Conservation (phyloP, 108 stramenopile species). For the Pseudonitzschia delicatissima region DNA sequence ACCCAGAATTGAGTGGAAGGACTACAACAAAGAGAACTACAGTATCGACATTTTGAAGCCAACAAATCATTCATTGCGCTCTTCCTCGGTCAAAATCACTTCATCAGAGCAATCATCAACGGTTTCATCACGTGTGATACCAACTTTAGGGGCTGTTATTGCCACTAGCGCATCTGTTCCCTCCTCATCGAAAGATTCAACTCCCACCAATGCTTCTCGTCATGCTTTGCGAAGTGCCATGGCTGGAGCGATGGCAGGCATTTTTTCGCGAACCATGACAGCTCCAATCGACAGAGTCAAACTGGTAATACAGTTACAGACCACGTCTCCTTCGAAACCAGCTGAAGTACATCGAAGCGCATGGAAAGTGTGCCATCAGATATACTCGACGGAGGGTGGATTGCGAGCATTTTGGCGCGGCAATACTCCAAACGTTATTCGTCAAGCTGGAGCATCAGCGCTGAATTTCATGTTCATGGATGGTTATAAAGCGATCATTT, state of each 20-base stretch:
- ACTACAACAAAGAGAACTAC: background rate
- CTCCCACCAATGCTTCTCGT: background rate
- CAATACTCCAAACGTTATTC: conserved; percentile 76
- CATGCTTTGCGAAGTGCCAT: conserved; percentile 51
- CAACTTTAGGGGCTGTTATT: too few species aligned
- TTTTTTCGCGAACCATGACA: conserved; percentile 81
- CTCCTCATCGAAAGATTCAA: too few species aligned
- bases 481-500: conserved; percentile 53
- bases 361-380: conserved; percentile 53
- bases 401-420: conserved; percentile 81
- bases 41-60: too few species aligned
- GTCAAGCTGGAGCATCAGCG: conserved; percentile 71
- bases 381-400: conserved; percentile 63
- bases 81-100: too few species aligned
- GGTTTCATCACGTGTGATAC: too few species aligned
- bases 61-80: too few species aligned
- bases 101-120: too few species aligned
- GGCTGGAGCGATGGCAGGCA: conserved; percentile 81
- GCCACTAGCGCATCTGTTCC: too few species aligned
- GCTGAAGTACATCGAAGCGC: conserved; percentile 18
- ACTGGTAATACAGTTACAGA: conserved; percentile 88
- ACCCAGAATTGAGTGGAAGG: conserved; percentile 4
- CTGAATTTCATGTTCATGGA: conserved; percentile 84
- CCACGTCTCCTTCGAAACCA: conserved; percentile 25
- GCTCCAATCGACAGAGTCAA: conserved; percentile 99